phyloP scores from a whole-genome alignment of 148 eudicot genomes.

The Selenicereus undatus region DNA sequence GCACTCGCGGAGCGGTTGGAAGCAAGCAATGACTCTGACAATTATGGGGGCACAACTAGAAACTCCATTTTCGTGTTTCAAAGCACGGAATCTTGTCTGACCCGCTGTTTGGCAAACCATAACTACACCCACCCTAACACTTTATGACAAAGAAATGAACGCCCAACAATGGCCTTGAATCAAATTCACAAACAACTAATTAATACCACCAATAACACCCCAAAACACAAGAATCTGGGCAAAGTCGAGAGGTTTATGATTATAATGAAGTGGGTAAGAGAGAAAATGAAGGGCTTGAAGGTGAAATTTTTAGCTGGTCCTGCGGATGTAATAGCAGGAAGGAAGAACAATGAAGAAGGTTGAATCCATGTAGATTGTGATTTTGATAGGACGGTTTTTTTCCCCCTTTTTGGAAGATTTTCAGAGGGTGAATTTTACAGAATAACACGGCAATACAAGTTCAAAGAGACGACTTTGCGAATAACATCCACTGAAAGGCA shows the following conservation, averaged over 20 bases:
- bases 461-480: conserved; percentile 67
- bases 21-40: conserved; percentile 95
- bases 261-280: not conserved
- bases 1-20: conserved; percentile 90
- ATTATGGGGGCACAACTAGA: conserved; percentile 78
- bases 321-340: conserved; percentile 53
- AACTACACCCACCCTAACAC: conserved; percentile 42
- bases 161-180: conserved; percentile 6
- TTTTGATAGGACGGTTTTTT: not conserved
- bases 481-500: conserved; percentile 68
- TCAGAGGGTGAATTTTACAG: conserved; percentile 39
- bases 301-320: conserved; percentile 65
- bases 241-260: not conserved
- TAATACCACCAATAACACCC: conserved; percentile 11
- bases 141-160: not conserved
- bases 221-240: not conserved
- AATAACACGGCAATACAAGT: conserved; percentile 85
- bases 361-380: conserved; percentile 62
- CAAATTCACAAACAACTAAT: conserved; percentile 7
- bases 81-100: conserved; percentile 87
- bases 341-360: conserved; percentile 63
- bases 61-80: conserved; percentile 88
- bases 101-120: conserved; percentile 99
- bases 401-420: too few species aligned
- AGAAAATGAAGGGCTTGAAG: not conserved